Percentiles rank a stretch among this genome's conserved stretches.
These are phyloP conservation scores for Planoprotostelium fungivorum DNA, from an alignment of 78 protist genomes.

Conservation along the genomic window DNA sequence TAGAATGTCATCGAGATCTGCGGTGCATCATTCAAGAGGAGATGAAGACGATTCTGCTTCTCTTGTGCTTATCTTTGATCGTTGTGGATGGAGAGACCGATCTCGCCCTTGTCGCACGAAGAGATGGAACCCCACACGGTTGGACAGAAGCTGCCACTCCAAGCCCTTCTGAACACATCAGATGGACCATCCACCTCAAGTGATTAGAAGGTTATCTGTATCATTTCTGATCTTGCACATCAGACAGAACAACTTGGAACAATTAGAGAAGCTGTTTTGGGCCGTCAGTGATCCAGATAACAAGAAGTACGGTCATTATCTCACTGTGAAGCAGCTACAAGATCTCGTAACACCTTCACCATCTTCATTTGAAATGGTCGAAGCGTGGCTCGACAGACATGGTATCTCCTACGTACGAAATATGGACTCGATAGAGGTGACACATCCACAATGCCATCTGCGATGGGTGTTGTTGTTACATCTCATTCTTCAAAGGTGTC, in stretches of 20 bases:
- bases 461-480: not conserved
- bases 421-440: not conserved
- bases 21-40: too few species aligned
- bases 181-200: too few species aligned
- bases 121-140: too few species aligned
- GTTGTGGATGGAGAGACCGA: too few species aligned
- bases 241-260: conserved; percentile 20
- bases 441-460: not conserved
- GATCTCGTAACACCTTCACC: conserved; percentile 22
- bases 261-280: conserved; percentile 44
- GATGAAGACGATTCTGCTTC: too few species aligned
- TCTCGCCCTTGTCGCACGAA: too few species aligned
- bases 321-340: conserved; percentile 17
- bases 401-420: not conserved
- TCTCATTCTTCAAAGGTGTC: conserved; percentile 19
- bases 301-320: conserved; percentile 28
- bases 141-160: too few species aligned
- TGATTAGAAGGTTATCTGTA: too few species aligned
- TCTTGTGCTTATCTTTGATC: too few species aligned
- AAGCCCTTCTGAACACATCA: too few species aligned
- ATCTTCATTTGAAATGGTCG: not conserved
- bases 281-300: conserved; percentile 52
- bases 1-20: too few species aligned
- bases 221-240: too few species aligned
- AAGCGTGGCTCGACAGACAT: conserved; percentile 15